Percentiles rank a stretch among this genome's conserved stretches.
phyloP scores from a whole-genome alignment of 164 flowering plant genomes.

The Saururus chinensis region DNA sequence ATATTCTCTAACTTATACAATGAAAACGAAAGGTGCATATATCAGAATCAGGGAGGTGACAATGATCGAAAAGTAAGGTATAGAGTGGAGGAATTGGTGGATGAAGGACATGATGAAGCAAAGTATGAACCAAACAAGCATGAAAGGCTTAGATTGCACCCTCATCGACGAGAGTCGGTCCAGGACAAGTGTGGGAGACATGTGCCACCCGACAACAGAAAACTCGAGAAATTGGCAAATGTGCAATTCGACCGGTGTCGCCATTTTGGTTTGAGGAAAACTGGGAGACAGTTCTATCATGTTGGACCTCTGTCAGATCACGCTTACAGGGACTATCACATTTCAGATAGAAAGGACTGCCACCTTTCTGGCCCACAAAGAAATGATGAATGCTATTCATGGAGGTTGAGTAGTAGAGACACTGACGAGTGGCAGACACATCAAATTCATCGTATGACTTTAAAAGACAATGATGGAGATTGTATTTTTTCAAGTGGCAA shows the following conservation, averaged over 20 bases:
- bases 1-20: constrained; percentile 5
- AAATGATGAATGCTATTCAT: constrained; percentile 14
- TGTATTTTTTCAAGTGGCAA: constrained; percentile 4
- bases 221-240: constrained; percentile 7
- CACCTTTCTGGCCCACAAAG: constrained; percentile 11
- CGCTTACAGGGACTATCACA: constrained; percentile 16
- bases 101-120: background rate
- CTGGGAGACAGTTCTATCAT: constrained; percentile 5
- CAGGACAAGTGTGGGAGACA: constrained; percentile 12
- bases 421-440: constrained; percentile 11
- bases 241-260: background rate
- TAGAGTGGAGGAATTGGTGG: constrained; percentile 7
- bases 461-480: constrained; percentile 8
- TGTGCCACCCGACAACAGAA: constrained; percentile 15
- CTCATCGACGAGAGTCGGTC: constrained; percentile 10
- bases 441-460: background rate
- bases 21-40: constrained; percentile 15
- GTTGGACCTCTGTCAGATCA: constrained; percentile 11
- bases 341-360: constrained; percentile 15
- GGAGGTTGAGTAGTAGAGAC: constrained; percentile 11
- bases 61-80: constrained; percentile 16
- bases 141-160: constrained; percentile 11
- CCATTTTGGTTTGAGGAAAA: constrained; percentile 8
- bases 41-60: constrained; percentile 12
- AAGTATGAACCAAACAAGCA: constrained; percentile 9